A percentile compares a stretch with the other conserved stretches of the same genome.
phyloP scores from a whole-genome alignment of 352 stramenopile genomes.

The Pythium scleroteichum region DNA sequence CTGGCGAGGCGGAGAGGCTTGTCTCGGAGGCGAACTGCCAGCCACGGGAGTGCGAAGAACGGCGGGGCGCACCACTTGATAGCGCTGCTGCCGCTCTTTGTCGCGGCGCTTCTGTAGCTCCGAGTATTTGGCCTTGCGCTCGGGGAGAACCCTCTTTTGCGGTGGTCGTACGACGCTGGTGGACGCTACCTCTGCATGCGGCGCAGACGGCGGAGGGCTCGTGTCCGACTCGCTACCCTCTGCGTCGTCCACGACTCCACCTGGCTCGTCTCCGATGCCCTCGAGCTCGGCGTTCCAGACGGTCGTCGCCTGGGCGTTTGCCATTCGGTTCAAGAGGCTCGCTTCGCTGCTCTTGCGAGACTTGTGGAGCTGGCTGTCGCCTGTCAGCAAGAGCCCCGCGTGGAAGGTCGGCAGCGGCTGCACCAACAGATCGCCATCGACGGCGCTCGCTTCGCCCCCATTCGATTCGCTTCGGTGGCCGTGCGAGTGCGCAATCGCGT shows the following conservation, averaged over 20 bases:
- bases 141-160: constrained; percentile 38
- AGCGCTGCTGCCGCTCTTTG: constrained; percentile 51
- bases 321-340: constrained; percentile 57
- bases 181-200: background rate
- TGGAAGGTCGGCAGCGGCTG: background rate
- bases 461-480: background rate
- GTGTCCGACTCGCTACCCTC: background rate
- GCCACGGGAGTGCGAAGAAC: background rate
- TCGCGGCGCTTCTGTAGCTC: constrained; percentile 60
- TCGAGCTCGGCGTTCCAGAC: constrained; percentile 57
- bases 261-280: constrained; percentile 45
- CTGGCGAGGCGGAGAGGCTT: constrained; percentile 19
- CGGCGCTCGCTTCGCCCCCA: no score
- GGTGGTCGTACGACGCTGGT: background rate
- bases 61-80: constrained; percentile 27
- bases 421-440: background rate
- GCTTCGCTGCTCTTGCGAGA: constrained; percentile 58
- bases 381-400: background rate
- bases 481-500: constrained; percentile 44
- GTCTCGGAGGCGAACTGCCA: constrained; percentile 6
- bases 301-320: constrained; percentile 41
- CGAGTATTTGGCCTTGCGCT: constrained; percentile 67
- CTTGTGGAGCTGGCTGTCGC: background rate
- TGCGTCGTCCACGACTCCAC: constrained; percentile 7
- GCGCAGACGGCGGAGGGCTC: background rate